Evolutionary conservation across 257 asterid genomes (phyloP).

Genomic region (Penstemon barbatus): DNA sequence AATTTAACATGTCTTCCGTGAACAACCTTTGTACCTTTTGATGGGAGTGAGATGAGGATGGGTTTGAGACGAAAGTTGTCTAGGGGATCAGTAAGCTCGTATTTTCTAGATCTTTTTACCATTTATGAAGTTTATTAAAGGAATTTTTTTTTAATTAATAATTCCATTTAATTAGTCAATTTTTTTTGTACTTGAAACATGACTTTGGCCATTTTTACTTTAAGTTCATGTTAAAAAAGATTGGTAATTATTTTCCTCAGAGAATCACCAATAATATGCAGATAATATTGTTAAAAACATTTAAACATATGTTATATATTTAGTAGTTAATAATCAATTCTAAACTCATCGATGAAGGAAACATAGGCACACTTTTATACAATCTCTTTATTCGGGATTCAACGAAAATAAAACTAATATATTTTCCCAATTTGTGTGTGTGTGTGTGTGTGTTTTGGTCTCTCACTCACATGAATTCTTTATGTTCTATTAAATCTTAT

Average conservation of each 20-base stretch:
- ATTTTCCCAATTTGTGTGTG: too few species aligned
- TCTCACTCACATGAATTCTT: too few species aligned
- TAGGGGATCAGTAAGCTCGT: not conserved
- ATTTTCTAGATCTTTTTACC: not conserved
- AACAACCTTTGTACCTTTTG: not conserved
- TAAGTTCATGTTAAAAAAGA: not conserved
- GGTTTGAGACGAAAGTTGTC: constrained; percentile 1
- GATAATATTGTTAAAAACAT: not conserved
- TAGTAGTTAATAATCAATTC: not conserved
- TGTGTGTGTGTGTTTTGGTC: too few species aligned
- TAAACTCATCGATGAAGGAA: not conserved
- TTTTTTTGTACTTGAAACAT: not conserved
- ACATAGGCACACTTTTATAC: too few species aligned
- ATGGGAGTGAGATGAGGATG: not conserved
- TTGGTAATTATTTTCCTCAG: constrained; percentile 5
- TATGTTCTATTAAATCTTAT: too few species aligned
- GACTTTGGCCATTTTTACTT: not conserved
- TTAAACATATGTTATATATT: not conserved
- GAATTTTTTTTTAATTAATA: not conserved
- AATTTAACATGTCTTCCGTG: not conserved
- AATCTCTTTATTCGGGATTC: too few species aligned
- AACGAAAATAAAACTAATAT: too few species aligned
- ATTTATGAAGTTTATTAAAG: not conserved
- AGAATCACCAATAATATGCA: constrained; percentile 6
- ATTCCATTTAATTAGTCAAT: not conserved